Evolutionary conservation across 805 yeast genomes (phyloP).

Genomic region (Barnettozyma populi): DNA sequence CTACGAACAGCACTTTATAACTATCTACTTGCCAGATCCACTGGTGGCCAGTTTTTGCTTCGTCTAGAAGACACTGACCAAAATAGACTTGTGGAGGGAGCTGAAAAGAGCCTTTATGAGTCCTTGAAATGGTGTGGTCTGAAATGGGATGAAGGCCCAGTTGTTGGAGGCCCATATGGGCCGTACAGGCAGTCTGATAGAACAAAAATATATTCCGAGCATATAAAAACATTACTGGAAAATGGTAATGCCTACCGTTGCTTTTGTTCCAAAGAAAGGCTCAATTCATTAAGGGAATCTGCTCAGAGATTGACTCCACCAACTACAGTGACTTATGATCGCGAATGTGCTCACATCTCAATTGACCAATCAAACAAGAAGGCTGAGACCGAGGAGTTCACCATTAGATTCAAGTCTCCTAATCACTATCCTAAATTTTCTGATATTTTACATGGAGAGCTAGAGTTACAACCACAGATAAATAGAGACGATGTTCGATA

Average conservation of each 20-base stretch:
- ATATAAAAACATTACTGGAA: constrained; percentile 51
- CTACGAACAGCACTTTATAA: constrained; percentile 90
- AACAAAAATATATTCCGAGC: constrained; percentile 53
- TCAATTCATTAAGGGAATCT: constrained; percentile 59
- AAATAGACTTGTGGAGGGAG: constrained; percentile 69
- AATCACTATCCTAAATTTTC: constrained; percentile 55
- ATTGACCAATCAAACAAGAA: constrained; percentile 38
- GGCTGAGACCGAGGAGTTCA: constrained; percentile 33
- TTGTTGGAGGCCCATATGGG: constrained; percentile 38
- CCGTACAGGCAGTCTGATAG: constrained; percentile 89
- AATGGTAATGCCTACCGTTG: constrained; percentile 81
- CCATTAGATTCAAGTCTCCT: constrained; percentile 77
- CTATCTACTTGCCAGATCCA: constrained; percentile 70
- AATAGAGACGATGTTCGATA: constrained; percentile 65
- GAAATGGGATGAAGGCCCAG: constrained; percentile 78
- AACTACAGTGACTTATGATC: constrained; percentile 85
- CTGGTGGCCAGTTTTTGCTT: constrained; percentile 75
- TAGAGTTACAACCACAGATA: constrained; percentile 75
- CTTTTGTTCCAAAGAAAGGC: constrained; percentile 75
- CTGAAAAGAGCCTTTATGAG: constrained; percentile 75
- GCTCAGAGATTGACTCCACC: constrained; percentile 80
- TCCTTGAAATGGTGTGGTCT: constrained; percentile 76
- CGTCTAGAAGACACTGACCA: constrained; percentile 94
- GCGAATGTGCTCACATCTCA: constrained; percentile 57
- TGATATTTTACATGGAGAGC: constrained; percentile 74